Evolutionary conservation across 768 basidiomycete species (phyloP).

Genomic region (Psilocybe sp.): DNA sequence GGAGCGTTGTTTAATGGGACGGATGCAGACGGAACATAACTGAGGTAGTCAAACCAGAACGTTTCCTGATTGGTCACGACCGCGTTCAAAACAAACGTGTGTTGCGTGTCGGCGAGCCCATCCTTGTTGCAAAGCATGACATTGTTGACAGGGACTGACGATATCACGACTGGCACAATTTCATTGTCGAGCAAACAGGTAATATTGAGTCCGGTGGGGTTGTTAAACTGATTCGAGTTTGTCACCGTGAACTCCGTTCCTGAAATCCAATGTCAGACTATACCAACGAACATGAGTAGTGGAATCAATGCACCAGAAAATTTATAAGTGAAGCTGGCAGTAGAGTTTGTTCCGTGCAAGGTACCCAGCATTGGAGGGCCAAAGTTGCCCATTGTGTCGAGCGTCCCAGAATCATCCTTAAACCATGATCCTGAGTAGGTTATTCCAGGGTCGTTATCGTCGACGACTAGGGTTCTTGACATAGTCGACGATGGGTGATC

Average conservation of each 20-base stretch:
- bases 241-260: slow-evolving; percentile 1
- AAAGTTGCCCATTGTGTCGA: slow-evolving; percentile 27
- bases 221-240: background rate
- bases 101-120: background rate
- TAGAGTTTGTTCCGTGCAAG: slow-evolving; percentile 22
- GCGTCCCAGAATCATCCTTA: slow-evolving; percentile 16
- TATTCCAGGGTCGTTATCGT: slow-evolving; percentile 30
- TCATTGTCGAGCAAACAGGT: background rate
- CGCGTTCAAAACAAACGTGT: background rate
- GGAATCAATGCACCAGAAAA: background rate
- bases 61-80: background rate
- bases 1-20: background rate
- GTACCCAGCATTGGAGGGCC: slow-evolving; percentile 28
- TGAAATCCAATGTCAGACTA: background rate
- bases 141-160: background rate
- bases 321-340: slow-evolving; percentile 20
- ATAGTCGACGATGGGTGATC: too few species aligned
- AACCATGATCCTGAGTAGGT: slow-evolving; percentile 29
- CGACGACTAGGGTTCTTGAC: slow-evolving; percentile 13
- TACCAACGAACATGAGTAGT: background rate
- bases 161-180: background rate
- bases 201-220: background rate
- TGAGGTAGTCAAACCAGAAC: slow-evolving; percentile 6
- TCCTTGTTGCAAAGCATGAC: background rate
- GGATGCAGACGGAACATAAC: background rate